A percentile compares a stretch with the other conserved stretches of the same genome.
Evolutionary conservation across 2,329 filamentous ascomycete genomes (phyloP).

Genomic region (Elsinoe australis): DNA sequence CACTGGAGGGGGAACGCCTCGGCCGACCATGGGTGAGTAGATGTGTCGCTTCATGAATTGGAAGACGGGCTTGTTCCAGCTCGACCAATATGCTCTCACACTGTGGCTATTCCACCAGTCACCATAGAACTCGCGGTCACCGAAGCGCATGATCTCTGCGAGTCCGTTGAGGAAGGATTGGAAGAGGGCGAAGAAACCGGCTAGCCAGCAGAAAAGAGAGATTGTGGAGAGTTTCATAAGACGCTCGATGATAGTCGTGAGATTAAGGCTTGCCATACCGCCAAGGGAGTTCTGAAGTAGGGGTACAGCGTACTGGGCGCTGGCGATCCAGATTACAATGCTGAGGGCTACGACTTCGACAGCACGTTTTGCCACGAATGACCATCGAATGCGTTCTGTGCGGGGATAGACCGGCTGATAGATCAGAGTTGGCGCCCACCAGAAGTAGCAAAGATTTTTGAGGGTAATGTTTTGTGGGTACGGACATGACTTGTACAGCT

Average conservation of each 20-base stretch:
- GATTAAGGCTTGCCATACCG: slow-evolving; percentile 72
- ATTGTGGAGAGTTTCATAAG: slow-evolving; percentile 94
- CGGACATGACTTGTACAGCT: slow-evolving; percentile 72
- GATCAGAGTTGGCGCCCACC: slow-evolving; percentile 93
- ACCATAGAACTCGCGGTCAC: slow-evolving; percentile 88
- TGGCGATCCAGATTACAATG: slow-evolving; percentile 91
- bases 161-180: slow-evolving; percentile 87
- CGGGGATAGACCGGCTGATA: slow-evolving; percentile 96
- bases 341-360: slow-evolving; percentile 68
- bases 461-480: slow-evolving; percentile 90
- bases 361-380: slow-evolving; percentile 76
- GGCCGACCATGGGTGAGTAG: slow-evolving; percentile 76
- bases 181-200: slow-evolving; percentile 94
- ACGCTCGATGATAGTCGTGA: slow-evolving; percentile 76
- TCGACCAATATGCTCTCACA: slow-evolving; percentile 83
- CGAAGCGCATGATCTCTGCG: slow-evolving; percentile 83
- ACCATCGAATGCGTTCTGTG: slow-evolving; percentile 71
- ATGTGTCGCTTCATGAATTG: slow-evolving; percentile 94
- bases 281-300: slow-evolving; percentile 82
- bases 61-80: slow-evolving; percentile 97
- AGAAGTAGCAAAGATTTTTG: slow-evolving; percentile 84
- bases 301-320: slow-evolving; percentile 87
- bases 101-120: slow-evolving; percentile 97
- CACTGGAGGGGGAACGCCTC: slow-evolving; percentile 63
- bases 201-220: slow-evolving; percentile 91